Evolutionary conservation across 768 basidiomycete species (phyloP).

Genomic region (Nevesoporus exiguus): DNA sequence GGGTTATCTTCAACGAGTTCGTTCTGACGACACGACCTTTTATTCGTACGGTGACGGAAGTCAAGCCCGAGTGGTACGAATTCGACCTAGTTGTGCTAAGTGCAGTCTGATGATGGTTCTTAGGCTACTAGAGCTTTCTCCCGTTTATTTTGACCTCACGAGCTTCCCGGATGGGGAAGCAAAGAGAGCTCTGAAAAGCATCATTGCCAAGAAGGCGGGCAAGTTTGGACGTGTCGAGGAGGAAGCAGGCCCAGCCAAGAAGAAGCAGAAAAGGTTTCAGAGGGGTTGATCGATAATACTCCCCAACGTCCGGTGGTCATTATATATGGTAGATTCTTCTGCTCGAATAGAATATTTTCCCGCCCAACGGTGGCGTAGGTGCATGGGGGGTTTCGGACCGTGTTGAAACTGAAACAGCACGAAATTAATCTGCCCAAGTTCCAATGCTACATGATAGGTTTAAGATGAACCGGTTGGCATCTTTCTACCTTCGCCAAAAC

Average conservation of each 20-base stretch:
- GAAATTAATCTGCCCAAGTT: too few species aligned
- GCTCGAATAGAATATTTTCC: background rate
- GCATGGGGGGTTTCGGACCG: too few species aligned
- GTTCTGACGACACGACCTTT: conserved; percentile 86
- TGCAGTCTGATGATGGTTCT: background rate
- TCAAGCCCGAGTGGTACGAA: conserved; percentile 80
- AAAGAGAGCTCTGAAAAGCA: conserved; percentile 58
- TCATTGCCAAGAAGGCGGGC: conserved; percentile 50
- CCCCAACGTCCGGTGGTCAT: background rate
- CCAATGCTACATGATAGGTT: too few species aligned
- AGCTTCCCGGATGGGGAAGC: conserved; percentile 68
- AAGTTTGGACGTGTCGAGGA: conserved; percentile 28
- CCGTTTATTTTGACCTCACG: conserved; percentile 64
- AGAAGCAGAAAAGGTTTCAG: conserved; percentile 11
- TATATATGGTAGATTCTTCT: conserved; percentile 1
- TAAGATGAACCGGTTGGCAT: too few species aligned
- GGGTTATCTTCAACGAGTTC: conserved; percentile 94
- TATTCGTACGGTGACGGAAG: conserved; percentile 88
- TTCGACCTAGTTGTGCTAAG: background rate
- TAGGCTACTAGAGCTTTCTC: conserved; percentile 63
- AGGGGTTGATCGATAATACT: background rate
- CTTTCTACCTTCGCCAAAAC: too few species aligned
- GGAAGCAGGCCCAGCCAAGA: conserved; percentile 7
- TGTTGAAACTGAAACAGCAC: too few species aligned
- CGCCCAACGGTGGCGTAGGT: too few species aligned